Evolutionary conservation across 352 stramenopile species (phyloP), one percentile per base, ranked within the genome.

Genomic region (Phytopythium boreale): DNA sequence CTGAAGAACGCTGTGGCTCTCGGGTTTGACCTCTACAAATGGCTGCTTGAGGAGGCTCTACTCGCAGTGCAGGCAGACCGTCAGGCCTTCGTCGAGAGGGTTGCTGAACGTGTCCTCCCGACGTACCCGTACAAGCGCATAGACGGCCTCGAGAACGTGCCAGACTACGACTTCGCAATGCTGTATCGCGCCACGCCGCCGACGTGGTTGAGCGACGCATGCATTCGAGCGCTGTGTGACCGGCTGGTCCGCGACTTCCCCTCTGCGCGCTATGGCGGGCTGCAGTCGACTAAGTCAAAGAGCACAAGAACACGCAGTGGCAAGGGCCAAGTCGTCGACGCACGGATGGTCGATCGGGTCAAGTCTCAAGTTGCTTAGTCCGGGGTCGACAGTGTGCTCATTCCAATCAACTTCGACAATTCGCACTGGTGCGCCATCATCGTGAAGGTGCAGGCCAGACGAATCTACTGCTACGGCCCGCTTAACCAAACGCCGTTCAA

Each of bases 391-490:
- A 22, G 11, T 3, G 53, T 63, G 4, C 10, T 69, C 17, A 20
- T 63, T 0, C 58, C 52, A 0, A 12, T 66, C 1, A 66, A 66
- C 22, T 69, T 66, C 31, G 22, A 59, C 5, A 59, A 36, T 15
- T 43, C 63, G 1, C 64, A 69, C 51, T 66, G 43, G 64, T 69
- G 58, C 19, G 46, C 51, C 27, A 44, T 66, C 1, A 43, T 70
- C 1, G 37, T 70, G 1, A 53, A 66, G 19, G 58, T 62, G 1
- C 5, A 24, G 3, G 24, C 34, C 0, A 44, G 63, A 24, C 36
- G 53, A 3, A 67, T 66, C 34, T 62, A 31, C n/a, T 63, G 26
- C 59, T 70, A 66, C 44, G 34, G 66, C 11, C 53, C 58, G 2
- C 20, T 63, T 0, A 70, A 70, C 17, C 37, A 43, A 43, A 43